Percentiles rank a stretch among this genome's conserved stretches.
phyloP scores from a whole-genome alignment of 495 filamentous ascomycete genomes.

The Daldinia caldariorum region DNA sequence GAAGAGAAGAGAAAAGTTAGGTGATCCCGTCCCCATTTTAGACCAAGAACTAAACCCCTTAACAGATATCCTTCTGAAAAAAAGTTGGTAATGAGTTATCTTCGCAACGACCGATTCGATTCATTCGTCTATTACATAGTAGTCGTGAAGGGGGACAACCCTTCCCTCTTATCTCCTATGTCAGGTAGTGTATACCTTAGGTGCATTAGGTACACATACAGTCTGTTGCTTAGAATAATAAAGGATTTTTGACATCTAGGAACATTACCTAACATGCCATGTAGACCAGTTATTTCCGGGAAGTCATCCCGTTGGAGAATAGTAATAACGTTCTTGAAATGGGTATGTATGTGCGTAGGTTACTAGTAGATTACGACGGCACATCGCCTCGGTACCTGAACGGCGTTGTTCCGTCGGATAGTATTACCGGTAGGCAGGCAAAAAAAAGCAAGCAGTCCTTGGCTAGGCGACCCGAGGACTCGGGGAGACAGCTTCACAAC shows the following conservation, averaged over 20 bases:
- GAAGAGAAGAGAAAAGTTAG: neutral
- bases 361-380: neutral
- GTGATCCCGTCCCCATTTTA: slow-evolving; percentile 18
- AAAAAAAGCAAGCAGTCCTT: neutral
- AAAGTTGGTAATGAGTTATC: slow-evolving; percentile 6
- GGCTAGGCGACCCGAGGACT: neutral
- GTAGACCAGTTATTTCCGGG: neutral
- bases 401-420: neutral
- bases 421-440: neutral
- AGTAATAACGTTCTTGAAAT: neutral
- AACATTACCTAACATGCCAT: neutral
- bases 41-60: neutral
- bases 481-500: neutral
- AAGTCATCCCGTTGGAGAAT: neutral
- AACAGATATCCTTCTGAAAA: slow-evolving; percentile 2
- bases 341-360: too few species aligned
- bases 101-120: neutral
- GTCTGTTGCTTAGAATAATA: neutral
- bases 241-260: neutral
- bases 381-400: neutral
- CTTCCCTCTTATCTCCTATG: neutral
- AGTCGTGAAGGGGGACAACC: neutral
- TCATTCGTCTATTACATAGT: neutral
- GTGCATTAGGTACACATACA: too few species aligned
- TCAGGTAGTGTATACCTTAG: neutral